Evolutionary conservation across 176 grass and related monocot species (phyloP), one percentile per base, ranked within the genome.

Genomic region (Elaeis guineensis): DNA sequence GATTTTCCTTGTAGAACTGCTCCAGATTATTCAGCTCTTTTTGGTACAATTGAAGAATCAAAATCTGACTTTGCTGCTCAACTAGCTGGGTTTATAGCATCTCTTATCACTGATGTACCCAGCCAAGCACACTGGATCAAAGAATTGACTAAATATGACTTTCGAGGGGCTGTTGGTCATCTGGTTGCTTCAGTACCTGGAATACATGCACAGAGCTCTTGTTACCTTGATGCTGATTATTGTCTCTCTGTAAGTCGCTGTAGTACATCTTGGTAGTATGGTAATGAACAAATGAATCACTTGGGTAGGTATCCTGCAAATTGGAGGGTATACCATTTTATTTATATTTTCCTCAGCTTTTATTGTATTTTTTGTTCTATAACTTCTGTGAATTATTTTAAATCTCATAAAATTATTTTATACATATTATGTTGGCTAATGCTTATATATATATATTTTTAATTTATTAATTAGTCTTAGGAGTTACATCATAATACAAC

Each of bases 11-110:
- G 29, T 32, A 78, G 67, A 67, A 68, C 70, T 52, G 63, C 63
- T 56, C 49, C 72, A 50, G 67, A 95, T 80, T 95, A 86, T 86
- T 80, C 73, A 73, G 60, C 66, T 67, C 52, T 95, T 51, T 89
- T 95, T 73, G 15, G 55, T 73, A 52, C 50, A 78, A 52, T 20
- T 3, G 52, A 89, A 18, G 69, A 68, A 21, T 48, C 61, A 50
- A 75, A 86, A 76, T 80, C 82, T 56, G 90, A 89, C 74, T 95
- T 95, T 71, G 85, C 79, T 81, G 67, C 90, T 73, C 82, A 95
- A 19, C 60, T 95, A 67, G 85, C 54, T 54, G 84, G 82, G 17
- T 86, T 83, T 19, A 7, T 95, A 60, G 79, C 85, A 80, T 86
- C 76, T 66, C 76, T 95, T 69, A 65, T 89, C 58, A 72, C 66